These are phyloP conservation scores for Fraxinus floribunda DNA, from an alignment of 305 asterid genomes.

Conservation along the genomic window DNA sequence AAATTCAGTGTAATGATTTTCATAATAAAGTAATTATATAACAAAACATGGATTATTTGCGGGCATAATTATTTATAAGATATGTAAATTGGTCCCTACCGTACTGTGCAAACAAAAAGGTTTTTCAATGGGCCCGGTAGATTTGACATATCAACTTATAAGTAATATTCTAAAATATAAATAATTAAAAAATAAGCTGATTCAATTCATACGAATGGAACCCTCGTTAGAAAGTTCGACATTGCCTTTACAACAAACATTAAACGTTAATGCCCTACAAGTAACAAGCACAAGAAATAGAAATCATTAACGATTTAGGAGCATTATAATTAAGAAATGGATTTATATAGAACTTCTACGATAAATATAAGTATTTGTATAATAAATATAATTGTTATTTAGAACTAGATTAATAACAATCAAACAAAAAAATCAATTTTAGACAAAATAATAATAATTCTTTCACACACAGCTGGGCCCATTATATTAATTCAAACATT, in stretches of 20 bases:
- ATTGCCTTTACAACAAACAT: no score
- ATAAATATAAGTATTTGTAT: not conserved
- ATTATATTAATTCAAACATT: not conserved
- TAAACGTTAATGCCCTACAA: no score
- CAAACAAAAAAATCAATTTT: not conserved
- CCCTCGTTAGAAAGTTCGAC: no score
- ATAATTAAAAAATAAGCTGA: not conserved
- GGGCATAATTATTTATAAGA: conserved; percentile 20
- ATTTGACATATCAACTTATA: conserved; percentile 12
- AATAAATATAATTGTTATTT: not conserved
- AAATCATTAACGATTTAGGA: not conserved
- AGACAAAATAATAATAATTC: not conserved
- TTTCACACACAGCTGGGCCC: not conserved
- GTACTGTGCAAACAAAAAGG: conserved; percentile 5
- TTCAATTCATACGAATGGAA: not conserved
- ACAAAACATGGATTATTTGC: not conserved
- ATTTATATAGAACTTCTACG: not conserved
- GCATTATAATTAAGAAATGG: not conserved
- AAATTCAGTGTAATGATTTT: not conserved
- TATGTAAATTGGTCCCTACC: conserved; percentile 23
- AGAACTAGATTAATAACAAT: not conserved
- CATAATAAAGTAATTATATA: not conserved
- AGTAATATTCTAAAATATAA: not conserved
- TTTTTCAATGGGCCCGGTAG: conserved; percentile 15
- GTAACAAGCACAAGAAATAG: no score